Evolutionary conservation across 805 yeast species (phyloP).

Genomic region (Wickerhamiella spandovensis): DNA sequence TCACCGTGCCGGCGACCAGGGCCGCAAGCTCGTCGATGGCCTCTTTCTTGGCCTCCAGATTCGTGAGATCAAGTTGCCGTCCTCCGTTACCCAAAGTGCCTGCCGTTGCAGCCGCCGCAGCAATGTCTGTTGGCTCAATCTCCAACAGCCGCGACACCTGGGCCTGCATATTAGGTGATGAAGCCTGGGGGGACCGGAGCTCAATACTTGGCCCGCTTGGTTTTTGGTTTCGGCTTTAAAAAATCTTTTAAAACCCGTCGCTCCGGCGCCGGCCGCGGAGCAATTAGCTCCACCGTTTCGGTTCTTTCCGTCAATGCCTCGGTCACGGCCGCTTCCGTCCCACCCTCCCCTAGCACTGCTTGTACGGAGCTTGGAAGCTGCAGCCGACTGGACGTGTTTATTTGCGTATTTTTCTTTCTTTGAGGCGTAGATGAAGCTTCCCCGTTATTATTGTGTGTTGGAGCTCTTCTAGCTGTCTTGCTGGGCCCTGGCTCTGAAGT

Average conservation of each 20-base stretch:
- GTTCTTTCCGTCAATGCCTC: neutral
- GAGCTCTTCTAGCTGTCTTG: no score
- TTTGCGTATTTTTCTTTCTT: no score
- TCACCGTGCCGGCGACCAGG: neutral
- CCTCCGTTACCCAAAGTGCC: neutral
- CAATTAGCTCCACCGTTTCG: neutral
- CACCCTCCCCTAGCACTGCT: neutral
- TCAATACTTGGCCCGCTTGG: neutral
- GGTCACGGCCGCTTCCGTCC: neutral
- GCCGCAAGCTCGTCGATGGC: neutral
- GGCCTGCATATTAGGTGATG: slow-evolving; percentile 1
- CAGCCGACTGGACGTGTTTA: no score
- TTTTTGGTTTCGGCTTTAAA: neutral
- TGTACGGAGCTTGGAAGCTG: neutral
- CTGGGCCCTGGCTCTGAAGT: no score
- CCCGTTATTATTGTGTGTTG: no score
- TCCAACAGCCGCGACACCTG: slow-evolving; percentile 1
- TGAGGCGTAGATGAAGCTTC: no score
- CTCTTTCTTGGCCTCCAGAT: neutral
- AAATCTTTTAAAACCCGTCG: neutral
- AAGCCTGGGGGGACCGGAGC: neutral
- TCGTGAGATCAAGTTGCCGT: neutral
- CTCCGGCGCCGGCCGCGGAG: neutral
- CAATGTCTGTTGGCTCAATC: neutral
- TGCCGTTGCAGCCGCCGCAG: neutral